These are phyloP conservation scores for Candida pseudoglaebosa DNA, from an alignment of 805 yeast species.

Conservation along the genomic window DNA sequence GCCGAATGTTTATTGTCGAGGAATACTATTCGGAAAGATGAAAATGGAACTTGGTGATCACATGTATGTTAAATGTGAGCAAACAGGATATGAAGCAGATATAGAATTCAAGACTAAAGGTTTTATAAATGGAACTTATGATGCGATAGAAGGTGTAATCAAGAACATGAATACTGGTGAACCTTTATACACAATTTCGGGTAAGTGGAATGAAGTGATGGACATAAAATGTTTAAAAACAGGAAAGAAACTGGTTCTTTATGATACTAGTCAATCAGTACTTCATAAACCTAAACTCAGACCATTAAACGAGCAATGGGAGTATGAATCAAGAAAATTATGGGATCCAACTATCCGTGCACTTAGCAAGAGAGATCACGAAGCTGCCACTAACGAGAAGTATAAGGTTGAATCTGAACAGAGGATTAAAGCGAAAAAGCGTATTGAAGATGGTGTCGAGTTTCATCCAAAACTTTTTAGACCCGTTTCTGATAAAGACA, in stretches of 20 bases:
- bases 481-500: constrained; percentile 19
- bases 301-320: constrained; percentile 75
- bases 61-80: constrained; percentile 65
- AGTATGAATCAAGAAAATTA: constrained; percentile 71
- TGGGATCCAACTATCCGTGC: constrained; percentile 86
- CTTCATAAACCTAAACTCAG: constrained; percentile 67
- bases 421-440: constrained; percentile 64
- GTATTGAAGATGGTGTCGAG: constrained; percentile 74
- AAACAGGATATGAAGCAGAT: constrained; percentile 60
- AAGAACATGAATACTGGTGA: constrained; percentile 43
- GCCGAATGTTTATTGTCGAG: constrained; percentile 94
- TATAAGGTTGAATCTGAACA: constrained; percentile 84
- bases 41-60: constrained; percentile 92
- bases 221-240: constrained; percentile 51
- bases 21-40: constrained; percentile 85
- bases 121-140: constrained; percentile 86
- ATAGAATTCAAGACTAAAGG: constrained; percentile 96
- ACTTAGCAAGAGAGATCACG: constrained; percentile 74
- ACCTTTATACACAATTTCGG: constrained; percentile 61
- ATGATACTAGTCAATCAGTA: constrained; percentile 46
- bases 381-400: constrained; percentile 83
- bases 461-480: constrained; percentile 79
- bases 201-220: constrained; percentile 92
- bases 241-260: constrained; percentile 40
- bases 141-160: constrained; percentile 76